Percentiles rank a stretch among this genome's conserved stretches.
Conservation (phyloP, 345 rosid species). For the Microcos paniculata region DNA sequence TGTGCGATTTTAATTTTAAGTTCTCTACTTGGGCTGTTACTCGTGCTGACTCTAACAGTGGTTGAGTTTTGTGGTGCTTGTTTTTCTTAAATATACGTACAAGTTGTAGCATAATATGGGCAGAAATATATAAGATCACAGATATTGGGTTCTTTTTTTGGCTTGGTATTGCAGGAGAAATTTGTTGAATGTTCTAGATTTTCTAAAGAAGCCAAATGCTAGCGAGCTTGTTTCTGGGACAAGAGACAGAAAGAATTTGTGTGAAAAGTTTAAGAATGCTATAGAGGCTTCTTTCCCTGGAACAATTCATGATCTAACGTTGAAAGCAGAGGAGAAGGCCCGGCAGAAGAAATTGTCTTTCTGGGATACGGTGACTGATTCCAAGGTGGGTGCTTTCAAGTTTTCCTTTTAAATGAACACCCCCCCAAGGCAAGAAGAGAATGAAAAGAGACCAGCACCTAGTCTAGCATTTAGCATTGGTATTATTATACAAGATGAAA, state of each 20-base stretch:
- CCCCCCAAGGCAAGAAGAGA: neutral
- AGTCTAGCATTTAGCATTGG: too few species aligned
- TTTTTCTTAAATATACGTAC: neutral
- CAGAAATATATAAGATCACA: neutral
- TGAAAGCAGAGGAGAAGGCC: constrained; percentile 55
- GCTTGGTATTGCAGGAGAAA: constrained; percentile 62
- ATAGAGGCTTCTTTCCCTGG: constrained; percentile 65
- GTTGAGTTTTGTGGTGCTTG: neutral
- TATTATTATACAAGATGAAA: too few species aligned
- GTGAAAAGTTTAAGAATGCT: constrained; percentile 70
- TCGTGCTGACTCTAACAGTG: neutral
- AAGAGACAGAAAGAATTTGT: constrained; percentile 69
- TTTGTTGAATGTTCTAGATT: constrained; percentile 76
- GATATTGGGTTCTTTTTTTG: neutral
- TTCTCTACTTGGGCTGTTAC: neutral
- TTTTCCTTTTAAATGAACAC: constrained; percentile 49
- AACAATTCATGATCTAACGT: constrained; percentile 47
- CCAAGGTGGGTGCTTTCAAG: constrained; percentile 76
- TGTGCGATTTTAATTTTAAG: neutral
- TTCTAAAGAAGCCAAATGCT: constrained; percentile 86
- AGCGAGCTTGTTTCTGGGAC: constrained; percentile 85
- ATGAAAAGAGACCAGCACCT: too few species aligned
- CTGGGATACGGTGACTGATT: constrained; percentile 78
- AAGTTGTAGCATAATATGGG: neutral
- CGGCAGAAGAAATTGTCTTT: constrained; percentile 59